These are phyloP conservation scores for Dioscorea cayenensis DNA, from an alignment of 116 monocot species.

Conservation along the genomic window DNA sequence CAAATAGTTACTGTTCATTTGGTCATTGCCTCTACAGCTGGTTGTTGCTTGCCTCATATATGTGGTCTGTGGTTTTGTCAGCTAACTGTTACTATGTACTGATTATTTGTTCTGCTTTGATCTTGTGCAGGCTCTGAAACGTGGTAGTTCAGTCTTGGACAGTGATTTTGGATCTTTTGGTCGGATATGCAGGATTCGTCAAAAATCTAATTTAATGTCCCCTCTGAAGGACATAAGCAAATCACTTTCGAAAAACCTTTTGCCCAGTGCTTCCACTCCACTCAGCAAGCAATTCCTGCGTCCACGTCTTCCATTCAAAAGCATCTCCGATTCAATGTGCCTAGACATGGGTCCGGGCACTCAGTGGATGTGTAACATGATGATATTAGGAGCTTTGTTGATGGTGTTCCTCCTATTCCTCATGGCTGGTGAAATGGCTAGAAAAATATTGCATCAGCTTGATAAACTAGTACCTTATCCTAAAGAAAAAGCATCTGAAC, in stretches of 20 bases:
- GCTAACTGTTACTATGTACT: neutral
- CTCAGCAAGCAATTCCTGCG: constrained; percentile 11
- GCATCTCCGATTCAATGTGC: constrained; percentile 14
- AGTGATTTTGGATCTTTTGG: constrained; percentile 51
- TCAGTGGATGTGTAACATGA: constrained; percentile 12
- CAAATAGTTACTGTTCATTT: no score
- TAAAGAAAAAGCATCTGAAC: constrained; percentile 34
- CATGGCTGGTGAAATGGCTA: constrained; percentile 51
- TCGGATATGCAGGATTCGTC: constrained; percentile 59
- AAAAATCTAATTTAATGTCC: constrained; percentile 44
- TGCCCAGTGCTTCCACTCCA: constrained; percentile 13
- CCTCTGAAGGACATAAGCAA: constrained; percentile 13
- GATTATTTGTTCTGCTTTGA: neutral
- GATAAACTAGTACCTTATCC: constrained; percentile 60
- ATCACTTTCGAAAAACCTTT: constrained; percentile 17
- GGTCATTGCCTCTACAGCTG: neutral
- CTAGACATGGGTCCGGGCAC: constrained; percentile 10
- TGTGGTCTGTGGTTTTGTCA: neutral
- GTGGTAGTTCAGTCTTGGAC: constrained; percentile 44
- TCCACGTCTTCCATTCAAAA: constrained; percentile 24
- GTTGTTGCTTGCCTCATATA: neutral
- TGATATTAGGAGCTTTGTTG: constrained; percentile 9
- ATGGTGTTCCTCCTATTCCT: constrained; percentile 20
- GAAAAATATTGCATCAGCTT: constrained; percentile 63
- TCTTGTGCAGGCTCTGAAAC: constrained; percentile 46